A percentile compares a stretch with the other conserved stretches of the same genome.
Evolutionary conservation across 441 rosid species (phyloP).

Genomic region (Eutrema salsugineum): DNA sequence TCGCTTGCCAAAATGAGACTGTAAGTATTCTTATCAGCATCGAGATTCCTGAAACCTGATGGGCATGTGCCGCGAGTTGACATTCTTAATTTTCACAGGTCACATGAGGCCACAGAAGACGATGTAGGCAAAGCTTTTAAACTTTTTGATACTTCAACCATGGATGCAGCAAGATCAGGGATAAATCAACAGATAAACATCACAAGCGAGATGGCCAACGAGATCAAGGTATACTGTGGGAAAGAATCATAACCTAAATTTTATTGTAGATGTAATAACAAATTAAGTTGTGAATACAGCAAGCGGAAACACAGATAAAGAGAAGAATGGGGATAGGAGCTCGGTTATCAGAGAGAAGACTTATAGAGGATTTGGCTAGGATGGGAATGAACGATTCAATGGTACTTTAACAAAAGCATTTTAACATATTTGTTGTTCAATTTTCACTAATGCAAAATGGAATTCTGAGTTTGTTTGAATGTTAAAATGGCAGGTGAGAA

Average conservation of each 20-base stretch:
- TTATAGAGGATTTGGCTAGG: slow-evolving; percentile 81
- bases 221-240: slow-evolving; percentile 52
- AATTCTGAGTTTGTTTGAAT: slow-evolving; percentile 5
- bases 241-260: not conserved
- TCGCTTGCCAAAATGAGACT: slow-evolving; percentile 94
- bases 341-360: slow-evolving; percentile 82
- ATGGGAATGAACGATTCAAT: slow-evolving; percentile 91
- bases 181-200: slow-evolving; percentile 83
- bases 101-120: slow-evolving; percentile 83
- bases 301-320: slow-evolving; percentile 95
- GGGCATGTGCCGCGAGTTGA: not conserved
- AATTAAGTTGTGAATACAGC: slow-evolving; percentile 37
- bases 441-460: not conserved
- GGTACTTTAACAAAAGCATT: slow-evolving; percentile 35
- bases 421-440: not conserved
- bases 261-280: not conserved
- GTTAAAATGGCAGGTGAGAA: slow-evolving; percentile 60
- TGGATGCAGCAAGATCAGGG: slow-evolving; percentile 98
- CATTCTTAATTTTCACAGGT: slow-evolving; percentile 41
- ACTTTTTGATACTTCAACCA: slow-evolving; percentile 85
- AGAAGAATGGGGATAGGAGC: slow-evolving; percentile 88
- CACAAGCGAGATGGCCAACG: slow-evolving; percentile 72
- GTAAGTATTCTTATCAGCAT: slow-evolving; percentile 44
- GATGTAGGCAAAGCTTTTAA: slow-evolving; percentile 88
- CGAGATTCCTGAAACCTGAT: not conserved